phyloP scores from a whole-genome alignment of 2,329 filamentous ascomycete species.

The Claviceps pusilla region DNA sequence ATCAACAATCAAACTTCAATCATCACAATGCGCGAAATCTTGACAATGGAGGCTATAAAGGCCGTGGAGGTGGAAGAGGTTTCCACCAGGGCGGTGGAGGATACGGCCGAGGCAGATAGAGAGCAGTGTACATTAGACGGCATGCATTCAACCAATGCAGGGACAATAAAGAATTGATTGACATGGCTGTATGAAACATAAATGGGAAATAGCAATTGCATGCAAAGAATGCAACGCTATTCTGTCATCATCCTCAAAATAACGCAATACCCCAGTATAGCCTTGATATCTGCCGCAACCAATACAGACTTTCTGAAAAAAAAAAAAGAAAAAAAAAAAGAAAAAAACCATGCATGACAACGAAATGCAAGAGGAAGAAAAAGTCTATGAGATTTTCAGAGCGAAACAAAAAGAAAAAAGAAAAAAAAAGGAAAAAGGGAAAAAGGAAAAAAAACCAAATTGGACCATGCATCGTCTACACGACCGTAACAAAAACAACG shows the following conservation, averaged over 20 bases:
- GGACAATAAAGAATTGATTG: neutral
- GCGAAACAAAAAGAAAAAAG: neutral
- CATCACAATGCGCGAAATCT: conserved; percentile 13
- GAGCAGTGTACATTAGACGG: neutral
- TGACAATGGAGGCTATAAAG: conserved; percentile 14
- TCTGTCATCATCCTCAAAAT: neutral
- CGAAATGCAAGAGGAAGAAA: neutral
- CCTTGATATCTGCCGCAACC: neutral
- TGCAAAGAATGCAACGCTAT: neutral
- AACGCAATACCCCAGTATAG: neutral
- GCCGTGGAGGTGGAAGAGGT: conserved; percentile 11
- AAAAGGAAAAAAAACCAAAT: neutral
- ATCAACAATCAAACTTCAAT: neutral
- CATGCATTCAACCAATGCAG: neutral
- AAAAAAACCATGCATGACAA: neutral
- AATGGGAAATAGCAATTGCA: neutral
- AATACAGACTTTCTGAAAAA: neutral
- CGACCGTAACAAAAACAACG: neutral
- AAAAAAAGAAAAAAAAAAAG: neutral
- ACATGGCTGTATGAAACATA: neutral
- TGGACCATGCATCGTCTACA: conserved; percentile 1
- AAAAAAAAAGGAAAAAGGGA: neutral
- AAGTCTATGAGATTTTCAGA: conserved; percentile 3
- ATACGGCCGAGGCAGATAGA: neutral
- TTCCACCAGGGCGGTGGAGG: conserved; percentile 1